These are phyloP conservation scores for Trametes sanguinea DNA, from an alignment of 768 basidiomycete genomes.

Conservation along the genomic window DNA sequence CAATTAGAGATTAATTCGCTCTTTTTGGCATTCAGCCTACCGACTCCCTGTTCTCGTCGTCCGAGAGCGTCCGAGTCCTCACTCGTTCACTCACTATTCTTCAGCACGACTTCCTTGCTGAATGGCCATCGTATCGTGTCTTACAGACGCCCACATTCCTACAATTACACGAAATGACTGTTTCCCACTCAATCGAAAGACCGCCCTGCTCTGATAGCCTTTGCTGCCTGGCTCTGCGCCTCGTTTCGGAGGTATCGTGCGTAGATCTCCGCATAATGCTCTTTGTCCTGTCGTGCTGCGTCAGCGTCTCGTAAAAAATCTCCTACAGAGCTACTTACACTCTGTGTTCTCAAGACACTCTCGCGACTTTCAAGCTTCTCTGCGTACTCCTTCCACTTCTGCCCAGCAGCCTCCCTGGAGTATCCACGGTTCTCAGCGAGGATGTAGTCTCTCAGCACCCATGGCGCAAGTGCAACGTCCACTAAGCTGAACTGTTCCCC, in stretches of 20 bases:
- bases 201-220: constrained; percentile 31
- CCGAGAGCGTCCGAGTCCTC: neutral
- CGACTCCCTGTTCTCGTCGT: too few species aligned
- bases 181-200: neutral
- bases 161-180: neutral
- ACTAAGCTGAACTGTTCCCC: constrained; percentile 56
- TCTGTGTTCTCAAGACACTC: constrained; percentile 46
- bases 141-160: neutral
- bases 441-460: constrained; percentile 51
- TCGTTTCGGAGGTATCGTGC: constrained; percentile 59
- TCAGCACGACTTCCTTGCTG: neutral
- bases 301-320: neutral
- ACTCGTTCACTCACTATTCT: neutral
- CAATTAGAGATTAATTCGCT: neutral
- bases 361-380: constrained; percentile 43
- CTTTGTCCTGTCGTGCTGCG: constrained; percentile 33
- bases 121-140: neutral
- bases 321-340: neutral
- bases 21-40: neutral
- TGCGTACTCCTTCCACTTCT: constrained; percentile 48
- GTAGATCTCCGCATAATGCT: constrained; percentile 51
- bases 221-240: constrained; percentile 33
- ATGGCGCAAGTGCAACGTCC: constrained; percentile 59
- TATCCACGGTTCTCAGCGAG: constrained; percentile 52
- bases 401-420: constrained; percentile 43